Conservation (phyloP, 148 eudicot genomes). For the Persicaria maculosa region DNA sequence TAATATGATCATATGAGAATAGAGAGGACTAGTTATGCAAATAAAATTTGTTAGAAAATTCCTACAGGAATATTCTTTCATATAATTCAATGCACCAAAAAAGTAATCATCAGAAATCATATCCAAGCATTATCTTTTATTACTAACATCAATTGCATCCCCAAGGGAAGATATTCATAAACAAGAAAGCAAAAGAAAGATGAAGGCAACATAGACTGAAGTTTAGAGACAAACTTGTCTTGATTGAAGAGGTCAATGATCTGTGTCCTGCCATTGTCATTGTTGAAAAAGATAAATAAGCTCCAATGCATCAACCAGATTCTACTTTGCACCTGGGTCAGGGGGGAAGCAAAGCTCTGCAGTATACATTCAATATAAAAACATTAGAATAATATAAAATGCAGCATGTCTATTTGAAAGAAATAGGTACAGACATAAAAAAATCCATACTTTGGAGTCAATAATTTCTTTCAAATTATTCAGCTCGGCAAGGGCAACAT, state of each 20-base stretch:
- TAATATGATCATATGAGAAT: neutral
- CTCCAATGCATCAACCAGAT: slow-evolving; percentile 99
- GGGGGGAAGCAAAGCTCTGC: slow-evolving; percentile 80
- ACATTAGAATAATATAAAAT: slow-evolving; percentile 8
- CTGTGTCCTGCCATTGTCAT: slow-evolving; percentile 90
- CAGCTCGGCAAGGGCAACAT: slow-evolving; percentile 79
- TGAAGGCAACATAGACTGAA: slow-evolving; percentile 6
- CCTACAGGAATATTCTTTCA: too few species aligned
- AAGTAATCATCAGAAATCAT: neutral
- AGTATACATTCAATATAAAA: slow-evolving; percentile 18
- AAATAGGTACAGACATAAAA: neutral
- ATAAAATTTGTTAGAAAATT: too few species aligned
- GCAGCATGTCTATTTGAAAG: neutral
- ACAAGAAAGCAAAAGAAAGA: neutral
- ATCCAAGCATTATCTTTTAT: neutral
- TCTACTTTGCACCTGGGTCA: slow-evolving; percentile 85
- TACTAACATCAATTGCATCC: neutral
- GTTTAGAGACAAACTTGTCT: slow-evolving; percentile 59
- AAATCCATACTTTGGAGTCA: slow-evolving; percentile 56
- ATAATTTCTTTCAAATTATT: slow-evolving; percentile 81
- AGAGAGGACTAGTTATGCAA: neutral
- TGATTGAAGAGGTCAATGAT: slow-evolving; percentile 93
- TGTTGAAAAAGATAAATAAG: slow-evolving; percentile 91
- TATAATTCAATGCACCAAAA: too few species aligned
- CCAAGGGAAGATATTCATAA: neutral